Evolutionary conservation across 306 rosid species (phyloP).

Genomic region (Lablab purpureus): DNA sequence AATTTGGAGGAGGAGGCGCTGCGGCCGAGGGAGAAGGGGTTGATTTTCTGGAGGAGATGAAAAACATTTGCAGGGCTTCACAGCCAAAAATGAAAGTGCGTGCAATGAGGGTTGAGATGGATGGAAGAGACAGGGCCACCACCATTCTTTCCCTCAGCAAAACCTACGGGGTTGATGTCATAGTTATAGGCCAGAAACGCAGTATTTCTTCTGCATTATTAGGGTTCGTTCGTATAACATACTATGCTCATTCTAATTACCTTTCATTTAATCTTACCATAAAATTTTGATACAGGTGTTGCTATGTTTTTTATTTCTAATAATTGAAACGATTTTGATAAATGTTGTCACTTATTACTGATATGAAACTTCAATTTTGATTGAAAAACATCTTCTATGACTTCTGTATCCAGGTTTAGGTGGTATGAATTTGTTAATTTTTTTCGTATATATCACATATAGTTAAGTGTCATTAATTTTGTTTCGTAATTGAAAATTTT

Average conservation of each 20-base stretch:
- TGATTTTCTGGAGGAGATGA: conserved; percentile 80
- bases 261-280: too few species aligned
- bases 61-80: conserved; percentile 55
- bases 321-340: too few species aligned
- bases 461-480: too few species aligned
- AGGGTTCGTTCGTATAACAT: conserved; percentile 58
- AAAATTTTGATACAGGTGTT: too few species aligned
- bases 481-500: too few species aligned
- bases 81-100: conserved; percentile 60
- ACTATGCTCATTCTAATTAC: not conserved
- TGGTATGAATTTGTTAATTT: too few species aligned
- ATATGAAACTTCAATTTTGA: too few species aligned
- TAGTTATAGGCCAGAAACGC: conserved; percentile 73
- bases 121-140: conserved; percentile 65
- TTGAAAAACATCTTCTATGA: too few species aligned
- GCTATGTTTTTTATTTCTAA: too few species aligned
- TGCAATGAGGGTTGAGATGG: conserved; percentile 49
- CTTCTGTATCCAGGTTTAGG: too few species aligned
- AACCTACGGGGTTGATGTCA: conserved; percentile 57
- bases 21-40: conserved; percentile 28
- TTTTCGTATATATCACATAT: too few species aligned
- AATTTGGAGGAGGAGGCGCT: conserved; percentile 49
- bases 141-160: conserved; percentile 58
- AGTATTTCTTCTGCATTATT: conserved; percentile 68
- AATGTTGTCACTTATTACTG: too few species aligned